These are phyloP conservation scores for Entomophthora muscae DNA, from an alignment of 371 early-diverging fungal genomes.

Conservation along the genomic window DNA sequence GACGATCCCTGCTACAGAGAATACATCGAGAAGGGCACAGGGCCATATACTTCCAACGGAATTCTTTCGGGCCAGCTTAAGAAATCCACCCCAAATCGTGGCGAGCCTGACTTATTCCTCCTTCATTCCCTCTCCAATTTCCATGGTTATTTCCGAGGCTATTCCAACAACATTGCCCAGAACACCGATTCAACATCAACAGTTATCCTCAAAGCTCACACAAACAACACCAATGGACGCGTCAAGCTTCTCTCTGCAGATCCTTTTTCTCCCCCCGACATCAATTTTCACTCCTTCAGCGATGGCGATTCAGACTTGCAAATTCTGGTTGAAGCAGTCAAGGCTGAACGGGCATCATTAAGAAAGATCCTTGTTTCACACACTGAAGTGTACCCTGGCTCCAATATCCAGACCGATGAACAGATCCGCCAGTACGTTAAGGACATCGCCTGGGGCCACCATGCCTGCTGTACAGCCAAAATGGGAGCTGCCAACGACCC, in stretches of 20 bases:
- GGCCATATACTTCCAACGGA: background rate
- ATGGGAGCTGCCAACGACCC: slow-evolving; percentile 18
- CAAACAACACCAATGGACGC: background rate
- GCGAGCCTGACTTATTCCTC: slow-evolving; percentile 2
- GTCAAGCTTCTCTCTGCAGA: background rate
- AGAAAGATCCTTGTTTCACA: background rate
- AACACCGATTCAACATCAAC: background rate
- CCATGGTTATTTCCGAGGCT: slow-evolving; percentile 1
- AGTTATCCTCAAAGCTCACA: slow-evolving; percentile 4
- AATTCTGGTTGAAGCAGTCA: background rate
- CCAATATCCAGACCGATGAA: background rate
- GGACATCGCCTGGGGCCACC: no score
- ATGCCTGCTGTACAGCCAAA: no score
- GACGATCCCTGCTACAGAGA: slow-evolving; percentile 4
- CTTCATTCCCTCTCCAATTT: background rate
- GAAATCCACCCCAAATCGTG: background rate
- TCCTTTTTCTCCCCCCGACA: slow-evolving; percentile 1
- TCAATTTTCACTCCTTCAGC: no score
- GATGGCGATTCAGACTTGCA: no score
- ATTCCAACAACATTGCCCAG: background rate
- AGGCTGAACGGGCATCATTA: background rate
- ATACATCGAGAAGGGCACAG: background rate
- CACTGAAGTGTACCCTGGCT: background rate
- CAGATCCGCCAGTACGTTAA: slow-evolving; percentile 2
- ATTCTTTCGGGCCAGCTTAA: background rate